A percentile compares a stretch with the other conserved stretches of the same genome.
These are phyloP conservation scores for Sclerospora graminicola DNA, from an alignment of 352 stramenopile species.

Conservation along the genomic window DNA sequence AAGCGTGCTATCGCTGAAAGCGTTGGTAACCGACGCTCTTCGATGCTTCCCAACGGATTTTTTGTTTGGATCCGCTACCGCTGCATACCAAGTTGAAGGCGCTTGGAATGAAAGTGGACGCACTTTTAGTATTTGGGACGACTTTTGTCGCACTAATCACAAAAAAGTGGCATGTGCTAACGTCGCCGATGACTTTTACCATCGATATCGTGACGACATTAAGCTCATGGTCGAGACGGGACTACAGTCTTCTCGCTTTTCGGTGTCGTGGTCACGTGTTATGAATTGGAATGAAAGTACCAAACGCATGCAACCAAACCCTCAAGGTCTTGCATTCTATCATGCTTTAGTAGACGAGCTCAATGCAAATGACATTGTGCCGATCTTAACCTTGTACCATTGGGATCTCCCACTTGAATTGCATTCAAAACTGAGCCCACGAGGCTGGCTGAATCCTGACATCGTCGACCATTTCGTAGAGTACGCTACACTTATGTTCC, in stretches of 20 bases:
- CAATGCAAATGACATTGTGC: slow-evolving; percentile 72
- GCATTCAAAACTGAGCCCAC: slow-evolving; percentile 29
- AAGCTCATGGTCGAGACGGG: slow-evolving; percentile 85
- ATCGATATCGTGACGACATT: slow-evolving; percentile 84
- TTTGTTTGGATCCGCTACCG: slow-evolving; percentile 82
- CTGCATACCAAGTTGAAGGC: slow-evolving; percentile 91
- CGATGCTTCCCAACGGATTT: slow-evolving; percentile 54
- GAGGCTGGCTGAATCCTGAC: slow-evolving; percentile 41
- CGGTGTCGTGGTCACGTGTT: slow-evolving; percentile 88
- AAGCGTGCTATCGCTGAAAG: too few relatives aligned
- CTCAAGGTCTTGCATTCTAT: slow-evolving; percentile 86
- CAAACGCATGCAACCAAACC: too few relatives aligned
- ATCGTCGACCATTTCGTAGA: slow-evolving; percentile 56
- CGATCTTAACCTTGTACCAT: slow-evolving; percentile 92
- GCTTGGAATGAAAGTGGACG: slow-evolving; percentile 76
- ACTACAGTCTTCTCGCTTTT: slow-evolving; percentile 87
- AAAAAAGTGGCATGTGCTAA: slow-evolving; percentile 67
- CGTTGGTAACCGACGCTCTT: too few relatives aligned
- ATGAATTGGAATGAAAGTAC: slow-evolving; percentile 60
- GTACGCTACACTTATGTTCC: slow-evolving; percentile 83
- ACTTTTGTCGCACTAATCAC: slow-evolving; percentile 53
- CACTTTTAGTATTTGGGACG: slow-evolving; percentile 87
- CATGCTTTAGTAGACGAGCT: slow-evolving; percentile 84
- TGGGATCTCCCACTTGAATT: slow-evolving; percentile 89
- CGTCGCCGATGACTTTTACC: slow-evolving; percentile 87